Percentiles rank a stretch among this genome's conserved stretches.
Evolutionary conservation across 2,329 filamentous ascomycete genomes (phyloP).

Genomic region (Aspergillus fumigatus): DNA sequence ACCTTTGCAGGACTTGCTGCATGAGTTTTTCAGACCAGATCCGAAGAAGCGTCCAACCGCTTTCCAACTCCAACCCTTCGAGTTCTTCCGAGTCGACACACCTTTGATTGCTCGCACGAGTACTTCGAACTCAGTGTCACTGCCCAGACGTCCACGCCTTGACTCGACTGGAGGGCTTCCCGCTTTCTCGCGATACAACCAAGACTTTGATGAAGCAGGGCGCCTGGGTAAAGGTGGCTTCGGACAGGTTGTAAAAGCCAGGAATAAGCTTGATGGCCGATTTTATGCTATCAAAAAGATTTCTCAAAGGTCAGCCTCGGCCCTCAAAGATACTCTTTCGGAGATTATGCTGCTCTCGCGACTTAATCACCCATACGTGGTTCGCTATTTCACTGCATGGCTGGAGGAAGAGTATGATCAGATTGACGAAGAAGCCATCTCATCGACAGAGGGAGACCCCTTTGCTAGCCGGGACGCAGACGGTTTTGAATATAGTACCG

Average conservation of each 20-base stretch:
- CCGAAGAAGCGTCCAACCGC: conserved; percentile 79
- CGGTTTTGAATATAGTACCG: conserved; percentile 63
- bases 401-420: conserved; percentile 62
- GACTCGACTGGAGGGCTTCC: conserved; percentile 57
- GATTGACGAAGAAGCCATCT: conserved; percentile 40
- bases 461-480: conserved; percentile 23
- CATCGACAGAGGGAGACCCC: conserved; percentile 53
- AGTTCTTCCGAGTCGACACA: conserved; percentile 40
- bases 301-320: conserved; percentile 69
- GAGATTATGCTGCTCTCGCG: conserved; percentile 88
- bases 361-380: conserved; percentile 81
- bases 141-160: conserved; percentile 52
- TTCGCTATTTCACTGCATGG: conserved; percentile 95
- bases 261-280: conserved; percentile 88
- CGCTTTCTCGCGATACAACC: conserved; percentile 69
- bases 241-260: conserved; percentile 90
- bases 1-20: conserved; percentile 72
- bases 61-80: conserved; percentile 62
- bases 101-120: conserved; percentile 35
- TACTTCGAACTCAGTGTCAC: conserved; percentile 41
- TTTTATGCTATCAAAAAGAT: conserved; percentile 98
- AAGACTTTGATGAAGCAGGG: conserved; percentile 87
- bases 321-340: conserved; percentile 61
- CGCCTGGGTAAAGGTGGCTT: conserved; percentile 90
- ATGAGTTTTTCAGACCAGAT: conserved; percentile 79